These are phyloP conservation scores for Halteria grandinella DNA, from an alignment of 73 alveolate species.

Conservation along the genomic window DNA sequence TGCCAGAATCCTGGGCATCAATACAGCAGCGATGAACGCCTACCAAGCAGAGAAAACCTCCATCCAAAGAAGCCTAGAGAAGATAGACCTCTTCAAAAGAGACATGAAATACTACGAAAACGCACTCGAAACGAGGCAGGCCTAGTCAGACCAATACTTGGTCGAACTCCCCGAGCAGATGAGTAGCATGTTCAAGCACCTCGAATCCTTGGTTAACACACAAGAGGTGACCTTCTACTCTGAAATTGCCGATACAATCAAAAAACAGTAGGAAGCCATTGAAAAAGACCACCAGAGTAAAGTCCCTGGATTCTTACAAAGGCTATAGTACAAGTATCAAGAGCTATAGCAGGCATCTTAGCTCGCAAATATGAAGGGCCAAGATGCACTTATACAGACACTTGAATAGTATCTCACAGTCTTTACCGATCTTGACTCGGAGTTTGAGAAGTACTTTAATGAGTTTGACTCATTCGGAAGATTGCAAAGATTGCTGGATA, in stretches of 20 bases:
- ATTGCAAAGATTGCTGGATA: constrained; percentile 11
- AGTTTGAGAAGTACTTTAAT: constrained; percentile 21
- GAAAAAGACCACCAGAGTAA: not conserved
- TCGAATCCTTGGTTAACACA: not conserved
- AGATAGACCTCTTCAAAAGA: not conserved
- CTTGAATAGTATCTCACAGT: constrained; percentile 9
- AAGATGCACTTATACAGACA: constrained; percentile 5
- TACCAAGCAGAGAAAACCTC: constrained; percentile 10
- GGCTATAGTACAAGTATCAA: constrained; percentile 14
- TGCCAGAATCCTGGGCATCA: constrained; percentile 9
- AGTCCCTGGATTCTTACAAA: constrained; percentile 25
- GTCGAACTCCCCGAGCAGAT: not conserved
- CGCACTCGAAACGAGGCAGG: not conserved
- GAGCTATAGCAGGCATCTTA: constrained; percentile 3
- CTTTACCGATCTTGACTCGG: constrained; percentile 26
- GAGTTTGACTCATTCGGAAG: constrained; percentile 25
- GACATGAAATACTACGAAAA: constrained; percentile 3
- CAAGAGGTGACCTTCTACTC: not conserved
- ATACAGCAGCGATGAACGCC: constrained; percentile 3
- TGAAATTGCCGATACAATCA: constrained; percentile 14
- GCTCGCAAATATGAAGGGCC: not conserved
- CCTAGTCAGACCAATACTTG: not conserved
- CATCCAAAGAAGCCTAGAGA: constrained; percentile 2
- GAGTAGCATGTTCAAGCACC: constrained; percentile 12
- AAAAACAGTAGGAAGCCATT: constrained; percentile 8